Base-by-base conservation (phyloP, 805 yeast genomes). In the Ogataea thermomethanolica region DNA sequence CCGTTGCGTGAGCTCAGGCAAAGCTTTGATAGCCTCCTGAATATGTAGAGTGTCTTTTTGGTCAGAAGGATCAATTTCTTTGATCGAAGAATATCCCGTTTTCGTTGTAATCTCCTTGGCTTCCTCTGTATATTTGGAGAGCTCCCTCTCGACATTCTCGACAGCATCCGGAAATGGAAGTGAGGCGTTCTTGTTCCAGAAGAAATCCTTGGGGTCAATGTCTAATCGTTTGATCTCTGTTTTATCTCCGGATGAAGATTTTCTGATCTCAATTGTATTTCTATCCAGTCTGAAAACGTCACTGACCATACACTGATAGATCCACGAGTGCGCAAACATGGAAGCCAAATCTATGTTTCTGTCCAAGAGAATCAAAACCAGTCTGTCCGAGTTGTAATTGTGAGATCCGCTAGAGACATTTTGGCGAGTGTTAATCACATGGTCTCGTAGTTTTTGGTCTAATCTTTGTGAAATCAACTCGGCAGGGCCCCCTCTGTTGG, bases 151-250 rank as follows among this genome's bases (percentile, higher is more conserved):
- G 14, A 95, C 95, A 62, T 87, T 87, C 61, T 93, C 99, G 25
- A 95, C 99, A n/a, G 95, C 98, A 59, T 91, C 97, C 1, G 99
- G 99, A 70, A 93, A 93, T 27, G 99, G 98, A 42, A 87, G 67
- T 36, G 83, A 83, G 9, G 95, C 73, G 64, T 93, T 90, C 46
- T 74, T 72, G 47, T 65, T 67, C 99, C 99, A 93, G 65, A 93
- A 93, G 59, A 85, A 86, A 67, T 93, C 99, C 42, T 78, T 76
- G 22, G 96, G 96, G 54, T 91, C 99, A 32, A 93, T 74, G 59
- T 93, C 99, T 60, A 83, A 84, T 46, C 78, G 74, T 50, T 81
- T 81, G 26, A 64, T 62, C n/a, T 61, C 61, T 7, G 65, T 56
- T 25, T 59, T 58, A 22, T 66, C 67, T 9, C 49, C 51, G 11